Percentiles rank a stretch among this genome's conserved stretches.
These are phyloP conservation scores for Coemansia sp. DNA, from an alignment of 192 early-diverging fungal species.

Conservation along the genomic window DNA sequence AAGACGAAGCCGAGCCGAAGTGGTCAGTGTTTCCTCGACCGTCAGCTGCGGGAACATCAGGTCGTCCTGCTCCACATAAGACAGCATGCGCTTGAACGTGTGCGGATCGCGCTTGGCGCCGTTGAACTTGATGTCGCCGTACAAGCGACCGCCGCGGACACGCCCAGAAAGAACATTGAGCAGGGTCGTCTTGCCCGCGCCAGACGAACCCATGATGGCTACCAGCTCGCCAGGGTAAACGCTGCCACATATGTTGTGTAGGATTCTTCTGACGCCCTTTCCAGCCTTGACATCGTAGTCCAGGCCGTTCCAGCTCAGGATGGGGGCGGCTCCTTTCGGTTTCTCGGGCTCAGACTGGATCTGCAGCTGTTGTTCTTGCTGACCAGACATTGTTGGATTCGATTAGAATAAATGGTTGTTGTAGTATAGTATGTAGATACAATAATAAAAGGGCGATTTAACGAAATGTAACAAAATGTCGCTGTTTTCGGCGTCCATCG, in stretches of 20 bases:
- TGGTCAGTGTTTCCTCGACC: constrained; percentile 66
- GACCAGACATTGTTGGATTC: background rate
- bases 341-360: background rate
- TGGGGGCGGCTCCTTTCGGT: background rate
- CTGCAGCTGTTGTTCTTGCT: background rate
- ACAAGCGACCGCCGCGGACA: constrained; percentile 45
- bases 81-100: constrained; percentile 19
- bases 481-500: background rate
- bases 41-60: constrained; percentile 53
- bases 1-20: constrained; percentile 64
- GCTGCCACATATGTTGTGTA: constrained; percentile 62
- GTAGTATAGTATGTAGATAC: background rate
- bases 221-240: constrained; percentile 63
- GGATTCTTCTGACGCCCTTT: constrained; percentile 25
- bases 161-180: constrained; percentile 69
- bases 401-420: background rate
- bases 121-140: constrained; percentile 49
- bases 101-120: constrained; percentile 18
- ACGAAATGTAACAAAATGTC: background rate
- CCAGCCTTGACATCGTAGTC: constrained; percentile 15
- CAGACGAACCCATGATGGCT: constrained; percentile 50
- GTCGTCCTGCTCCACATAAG: constrained; percentile 38
- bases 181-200: constrained; percentile 72
- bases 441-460: background rate
- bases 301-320: constrained; percentile 8